These are phyloP conservation scores for Thalassiosira sp. DNA, from an alignment of 352 stramenopile genomes.

Conservation along the genomic window DNA sequence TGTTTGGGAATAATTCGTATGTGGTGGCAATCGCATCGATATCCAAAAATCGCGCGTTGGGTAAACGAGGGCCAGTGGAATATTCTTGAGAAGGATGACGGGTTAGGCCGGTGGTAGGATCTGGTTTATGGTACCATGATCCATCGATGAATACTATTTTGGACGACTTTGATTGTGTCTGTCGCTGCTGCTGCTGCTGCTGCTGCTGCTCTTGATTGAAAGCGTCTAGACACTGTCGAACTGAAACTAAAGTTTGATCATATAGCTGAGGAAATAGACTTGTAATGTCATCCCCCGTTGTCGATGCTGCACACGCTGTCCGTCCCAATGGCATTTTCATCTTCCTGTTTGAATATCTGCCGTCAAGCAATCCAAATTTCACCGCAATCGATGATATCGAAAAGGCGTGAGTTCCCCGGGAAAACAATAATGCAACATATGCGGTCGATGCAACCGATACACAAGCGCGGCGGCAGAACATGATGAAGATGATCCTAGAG, in stretches of 20 bases:
- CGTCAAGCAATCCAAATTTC: not conserved
- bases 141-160: slow-evolving; percentile 44
- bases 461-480: not conserved
- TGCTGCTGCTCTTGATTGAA: not conserved
- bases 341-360: not conserved
- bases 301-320: not conserved
- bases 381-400: too few relatives aligned
- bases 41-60: slow-evolving; percentile 29
- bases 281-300: slow-evolving; percentile 1
- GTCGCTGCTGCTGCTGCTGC: not conserved
- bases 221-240: slow-evolving; percentile 21
- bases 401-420: not conserved
- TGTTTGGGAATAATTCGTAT: slow-evolving; percentile 23
- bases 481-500: not conserved
- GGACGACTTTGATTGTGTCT: not conserved
- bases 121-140: slow-evolving; percentile 42
- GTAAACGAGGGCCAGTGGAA: slow-evolving; percentile 24
- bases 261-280: slow-evolving; percentile 14
- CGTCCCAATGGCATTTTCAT: not conserved
- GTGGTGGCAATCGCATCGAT: slow-evolving; percentile 38
- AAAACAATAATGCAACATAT: not conserved
- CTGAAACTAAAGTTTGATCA: slow-evolving; percentile 26
- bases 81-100: slow-evolving; percentile 33
- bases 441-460: slow-evolving; percentile 3
- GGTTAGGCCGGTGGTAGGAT: slow-evolving; percentile 21